Percentiles rank a stretch among this genome's conserved stretches.
phyloP scores from a whole-genome alignment of 2,329 filamentous ascomycete genomes.

The Penicillium capsulatum region DNA sequence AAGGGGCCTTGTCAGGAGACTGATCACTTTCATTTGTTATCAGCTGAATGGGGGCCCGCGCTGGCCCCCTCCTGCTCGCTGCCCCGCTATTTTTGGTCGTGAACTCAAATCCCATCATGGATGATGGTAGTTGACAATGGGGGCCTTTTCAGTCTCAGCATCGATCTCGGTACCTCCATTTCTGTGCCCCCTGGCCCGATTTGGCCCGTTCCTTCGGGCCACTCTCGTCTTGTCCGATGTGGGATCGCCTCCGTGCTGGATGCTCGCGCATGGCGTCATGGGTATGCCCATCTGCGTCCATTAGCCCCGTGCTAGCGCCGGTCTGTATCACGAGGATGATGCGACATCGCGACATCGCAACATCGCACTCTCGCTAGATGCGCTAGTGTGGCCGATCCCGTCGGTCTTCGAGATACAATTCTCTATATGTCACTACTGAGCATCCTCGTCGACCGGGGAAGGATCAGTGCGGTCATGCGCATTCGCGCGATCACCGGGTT shows the following conservation, averaged over 20 bases:
- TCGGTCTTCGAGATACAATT: too few species aligned
- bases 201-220: too few species aligned
- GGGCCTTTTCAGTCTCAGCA: neutral
- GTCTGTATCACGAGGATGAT: conserved; percentile 5
- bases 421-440: too few species aligned
- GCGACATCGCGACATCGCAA: conserved; percentile 3
- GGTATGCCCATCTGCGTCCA: neutral
- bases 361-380: neutral
- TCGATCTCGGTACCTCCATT: too few species aligned
- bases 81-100: conserved; percentile 13
- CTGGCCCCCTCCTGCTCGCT: neutral
- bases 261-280: neutral
- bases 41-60: conserved; percentile 12
- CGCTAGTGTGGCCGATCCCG: neutral
- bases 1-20: conserved; percentile 20
- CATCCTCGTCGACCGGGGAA: too few species aligned
- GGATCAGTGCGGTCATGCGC: conserved; percentile 11
- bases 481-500: conserved; percentile 6
- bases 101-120: conserved; percentile 7
- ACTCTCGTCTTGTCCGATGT: too few species aligned
- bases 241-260: neutral
- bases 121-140: neutral
- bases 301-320: neutral
- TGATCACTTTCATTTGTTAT: conserved; percentile 19
- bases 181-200: too few species aligned